These are phyloP conservation scores for Uronychia binucleata DNA, from an alignment of 73 alveolate genomes.

Conservation along the genomic window DNA sequence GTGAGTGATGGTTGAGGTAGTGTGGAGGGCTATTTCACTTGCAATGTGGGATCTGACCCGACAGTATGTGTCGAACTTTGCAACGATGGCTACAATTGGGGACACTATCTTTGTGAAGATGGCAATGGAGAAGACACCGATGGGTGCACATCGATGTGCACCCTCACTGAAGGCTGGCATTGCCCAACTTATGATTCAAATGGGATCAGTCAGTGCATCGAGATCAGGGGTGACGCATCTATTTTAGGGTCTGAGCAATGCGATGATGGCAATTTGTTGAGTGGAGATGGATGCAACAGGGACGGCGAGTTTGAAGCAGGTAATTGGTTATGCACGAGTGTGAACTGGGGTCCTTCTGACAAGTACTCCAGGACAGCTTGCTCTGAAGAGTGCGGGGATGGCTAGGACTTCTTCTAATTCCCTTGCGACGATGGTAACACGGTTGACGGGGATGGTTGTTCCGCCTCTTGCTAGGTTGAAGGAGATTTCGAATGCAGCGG, in stretches of 20 bases:
- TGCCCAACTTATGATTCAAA: conserved; percentile 14
- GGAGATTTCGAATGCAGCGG: conserved; percentile 55
- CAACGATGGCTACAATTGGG: not conserved
- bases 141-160: conserved; percentile 31
- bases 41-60: not conserved
- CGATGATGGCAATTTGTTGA: not conserved
- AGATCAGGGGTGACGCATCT: not conserved
- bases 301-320: not conserved
- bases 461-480: conserved; percentile 37
- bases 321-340: not conserved
- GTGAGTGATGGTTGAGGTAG: no score
- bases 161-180: conserved; percentile 16
- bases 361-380: conserved; percentile 20
- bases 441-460: conserved; percentile 40
- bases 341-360: not conserved
- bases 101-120: conserved; percentile 20
- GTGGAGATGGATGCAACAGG: not conserved
- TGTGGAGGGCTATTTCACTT: no score
- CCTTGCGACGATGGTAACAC: conserved; percentile 51
- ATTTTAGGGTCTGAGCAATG: not conserved
- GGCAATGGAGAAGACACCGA: conserved; percentile 20
- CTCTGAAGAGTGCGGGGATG: conserved; percentile 34
- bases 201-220: not conserved
- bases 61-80: not conserved
- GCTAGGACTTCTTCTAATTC: conserved; percentile 19